Evolutionary conservation across 1,284 basidiomycete species (phyloP).

Genomic region (Rhodofomes roseus): DNA sequence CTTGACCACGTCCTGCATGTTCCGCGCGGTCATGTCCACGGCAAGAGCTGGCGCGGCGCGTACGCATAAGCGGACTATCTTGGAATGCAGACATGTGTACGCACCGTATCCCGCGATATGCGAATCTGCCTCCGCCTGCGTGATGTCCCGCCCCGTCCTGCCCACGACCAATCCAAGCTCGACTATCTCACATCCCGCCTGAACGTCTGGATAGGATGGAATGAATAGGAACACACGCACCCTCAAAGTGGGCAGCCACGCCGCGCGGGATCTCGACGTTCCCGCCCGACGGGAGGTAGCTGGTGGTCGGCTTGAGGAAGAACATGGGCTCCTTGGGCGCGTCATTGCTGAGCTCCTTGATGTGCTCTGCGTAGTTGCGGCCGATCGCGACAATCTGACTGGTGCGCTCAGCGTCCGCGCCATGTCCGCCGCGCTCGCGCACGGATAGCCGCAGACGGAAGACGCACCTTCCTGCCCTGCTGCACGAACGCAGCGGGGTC

Average conservation of each 20-base stretch:
- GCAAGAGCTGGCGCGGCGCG: conserved; percentile 78
- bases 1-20: conserved; percentile 92
- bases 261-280: conserved; percentile 86
- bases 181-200: conserved; percentile 46
- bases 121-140: conserved; percentile 64
- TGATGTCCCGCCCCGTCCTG: conserved; percentile 79
- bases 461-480: conserved; percentile 43
- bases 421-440: neutral
- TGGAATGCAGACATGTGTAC: neutral
- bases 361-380: conserved; percentile 81
- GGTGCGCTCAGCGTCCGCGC: neutral
- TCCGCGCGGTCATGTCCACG: conserved; percentile 94
- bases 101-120: conserved; percentile 91
- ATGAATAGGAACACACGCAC: conserved; percentile 36
- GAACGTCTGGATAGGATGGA: neutral
- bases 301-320: conserved; percentile 95
- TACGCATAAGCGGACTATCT: neutral
- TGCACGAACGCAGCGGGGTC: conserved; percentile 40
- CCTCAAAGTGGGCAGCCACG: conserved; percentile 87
- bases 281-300: conserved; percentile 77
- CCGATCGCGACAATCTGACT: conserved; percentile 86
- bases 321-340: conserved; percentile 96
- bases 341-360: conserved; percentile 89
- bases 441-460: neutral
- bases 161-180: conserved; percentile 97